phyloP scores from a whole-genome alignment of 768 basidiomycete genomes.

The Leucogyrophana mollusca region DNA sequence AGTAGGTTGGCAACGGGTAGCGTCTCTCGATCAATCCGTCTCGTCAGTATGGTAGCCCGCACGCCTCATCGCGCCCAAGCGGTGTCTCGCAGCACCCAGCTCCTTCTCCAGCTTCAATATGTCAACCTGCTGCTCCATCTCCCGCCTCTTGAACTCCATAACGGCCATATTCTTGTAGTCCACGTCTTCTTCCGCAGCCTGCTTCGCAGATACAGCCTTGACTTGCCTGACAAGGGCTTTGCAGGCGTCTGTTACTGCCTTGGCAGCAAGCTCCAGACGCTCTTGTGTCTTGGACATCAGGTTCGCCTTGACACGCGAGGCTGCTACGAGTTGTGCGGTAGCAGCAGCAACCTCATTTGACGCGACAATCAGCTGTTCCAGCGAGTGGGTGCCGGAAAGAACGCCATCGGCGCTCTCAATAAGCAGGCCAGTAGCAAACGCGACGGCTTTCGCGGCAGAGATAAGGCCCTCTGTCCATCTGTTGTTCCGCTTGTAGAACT shows the following conservation, averaged over 20 bases:
- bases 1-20: slow-evolving; percentile 12
- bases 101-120: slow-evolving; percentile 97
- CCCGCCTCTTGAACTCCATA: slow-evolving; percentile 93
- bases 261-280: slow-evolving; percentile 91
- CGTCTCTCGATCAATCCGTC: slow-evolving; percentile 49
- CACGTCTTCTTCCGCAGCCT: slow-evolving; percentile 75
- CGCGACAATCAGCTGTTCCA: slow-evolving; percentile 99
- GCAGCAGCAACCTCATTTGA: slow-evolving; percentile 98
- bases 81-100: slow-evolving; percentile 80
- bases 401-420: slow-evolving; percentile 99
- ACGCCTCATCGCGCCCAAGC: slow-evolving; percentile 80
- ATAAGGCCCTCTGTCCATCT: slow-evolving; percentile 99
- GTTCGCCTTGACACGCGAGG: slow-evolving; percentile 96
- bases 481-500: slow-evolving; percentile 99
- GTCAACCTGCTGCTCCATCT: slow-evolving; percentile 99
- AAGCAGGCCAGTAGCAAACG: slow-evolving; percentile 91
- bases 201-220: slow-evolving; percentile 88
- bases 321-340: slow-evolving; percentile 97
- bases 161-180: slow-evolving; percentile 89
- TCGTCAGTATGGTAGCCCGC: slow-evolving; percentile 90
- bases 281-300: slow-evolving; percentile 99
- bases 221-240: slow-evolving; percentile 95
- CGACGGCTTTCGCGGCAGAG: slow-evolving; percentile 96
- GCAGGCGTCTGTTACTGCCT: slow-evolving; percentile 97
- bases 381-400: slow-evolving; percentile 91